Evolutionary conservation across 140 eudicot species (phyloP).

Genomic region (Cichorium intybus): DNA sequence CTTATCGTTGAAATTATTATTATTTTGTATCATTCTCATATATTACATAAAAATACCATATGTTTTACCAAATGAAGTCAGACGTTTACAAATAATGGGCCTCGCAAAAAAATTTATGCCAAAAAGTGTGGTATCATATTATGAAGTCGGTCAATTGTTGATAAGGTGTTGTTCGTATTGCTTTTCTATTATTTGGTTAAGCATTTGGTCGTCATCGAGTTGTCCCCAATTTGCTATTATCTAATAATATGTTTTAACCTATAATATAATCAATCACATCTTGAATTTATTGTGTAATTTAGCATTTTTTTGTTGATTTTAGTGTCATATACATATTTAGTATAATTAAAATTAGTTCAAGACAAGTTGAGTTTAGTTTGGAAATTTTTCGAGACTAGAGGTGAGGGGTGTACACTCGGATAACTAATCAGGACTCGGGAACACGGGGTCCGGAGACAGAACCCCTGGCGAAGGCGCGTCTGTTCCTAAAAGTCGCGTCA

Average conservation of each 20-base stretch:
- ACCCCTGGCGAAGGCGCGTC: too few species aligned
- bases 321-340: too few species aligned
- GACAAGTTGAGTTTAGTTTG: too few species aligned
- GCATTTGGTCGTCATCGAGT: background rate
- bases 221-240: background rate
- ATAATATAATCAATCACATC: background rate
- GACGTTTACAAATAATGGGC: background rate
- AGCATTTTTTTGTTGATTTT: background rate
- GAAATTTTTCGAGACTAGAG: too few species aligned
- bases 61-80: background rate
- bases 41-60: background rate
- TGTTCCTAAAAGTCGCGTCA: too few species aligned
- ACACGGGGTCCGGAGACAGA: too few species aligned
- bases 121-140: background rate
- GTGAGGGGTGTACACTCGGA: too few species aligned
- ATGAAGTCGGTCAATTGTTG: background rate
- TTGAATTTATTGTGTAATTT: background rate
- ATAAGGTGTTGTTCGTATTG: background rate
- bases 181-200: background rate
- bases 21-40: background rate
- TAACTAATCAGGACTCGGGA: too few species aligned
- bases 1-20: slow-evolving; percentile 12
- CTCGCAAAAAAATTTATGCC: too few species aligned
- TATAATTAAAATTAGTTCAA: too few species aligned
- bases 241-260: background rate